phyloP scores from a whole-genome alignment of 2,329 filamentous ascomycete genomes.

The Epichloe coenophiala region DNA sequence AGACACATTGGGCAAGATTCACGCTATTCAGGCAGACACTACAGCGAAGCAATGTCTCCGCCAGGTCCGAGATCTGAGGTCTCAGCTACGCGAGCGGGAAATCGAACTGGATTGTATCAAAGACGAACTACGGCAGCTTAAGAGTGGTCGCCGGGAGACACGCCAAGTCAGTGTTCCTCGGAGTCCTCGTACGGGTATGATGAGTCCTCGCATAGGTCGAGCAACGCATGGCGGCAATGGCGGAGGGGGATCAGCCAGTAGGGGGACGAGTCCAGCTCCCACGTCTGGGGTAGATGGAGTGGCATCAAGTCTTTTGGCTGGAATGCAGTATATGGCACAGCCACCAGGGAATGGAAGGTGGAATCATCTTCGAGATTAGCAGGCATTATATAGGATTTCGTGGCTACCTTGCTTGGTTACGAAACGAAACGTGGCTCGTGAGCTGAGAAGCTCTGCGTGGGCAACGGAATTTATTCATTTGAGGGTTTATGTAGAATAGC shows the following conservation, averaged over 20 bases:
- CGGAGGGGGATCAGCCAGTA: slow-evolving; percentile 26
- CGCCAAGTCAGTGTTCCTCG: slow-evolving; percentile 42
- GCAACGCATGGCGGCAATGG: slow-evolving; percentile 7
- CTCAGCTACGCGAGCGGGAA: slow-evolving; percentile 35
- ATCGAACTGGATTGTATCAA: slow-evolving; percentile 31
- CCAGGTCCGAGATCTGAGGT: slow-evolving; percentile 27
- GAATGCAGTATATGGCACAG: slow-evolving; percentile 26
- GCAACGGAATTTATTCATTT: not conserved
- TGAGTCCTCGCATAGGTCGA: slow-evolving; percentile 32
- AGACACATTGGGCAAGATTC: slow-evolving; percentile 32
- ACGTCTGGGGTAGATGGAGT: slow-evolving; percentile 18
- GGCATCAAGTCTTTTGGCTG: slow-evolving; percentile 14
- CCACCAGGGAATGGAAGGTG: slow-evolving; percentile 27
- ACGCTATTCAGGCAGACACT: slow-evolving; percentile 28
- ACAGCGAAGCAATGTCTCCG: slow-evolving; percentile 22
- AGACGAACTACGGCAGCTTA: slow-evolving; percentile 34
- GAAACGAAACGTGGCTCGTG: no score
- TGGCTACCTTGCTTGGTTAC: no score
- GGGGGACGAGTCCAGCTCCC: slow-evolving; percentile 36
- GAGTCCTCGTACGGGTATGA: slow-evolving; percentile 39
- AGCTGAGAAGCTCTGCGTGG: not conserved
- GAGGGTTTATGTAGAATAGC: not conserved
- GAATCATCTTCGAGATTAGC: slow-evolving; percentile 29
- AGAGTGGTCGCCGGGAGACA: slow-evolving; percentile 40
- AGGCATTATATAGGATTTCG: not conserved